A percentile compares a stretch with the other conserved stretches of the same genome.
Conservation (phyloP, 176 grass and related monocot genomes). For the Alopecurus myosuroides region DNA sequence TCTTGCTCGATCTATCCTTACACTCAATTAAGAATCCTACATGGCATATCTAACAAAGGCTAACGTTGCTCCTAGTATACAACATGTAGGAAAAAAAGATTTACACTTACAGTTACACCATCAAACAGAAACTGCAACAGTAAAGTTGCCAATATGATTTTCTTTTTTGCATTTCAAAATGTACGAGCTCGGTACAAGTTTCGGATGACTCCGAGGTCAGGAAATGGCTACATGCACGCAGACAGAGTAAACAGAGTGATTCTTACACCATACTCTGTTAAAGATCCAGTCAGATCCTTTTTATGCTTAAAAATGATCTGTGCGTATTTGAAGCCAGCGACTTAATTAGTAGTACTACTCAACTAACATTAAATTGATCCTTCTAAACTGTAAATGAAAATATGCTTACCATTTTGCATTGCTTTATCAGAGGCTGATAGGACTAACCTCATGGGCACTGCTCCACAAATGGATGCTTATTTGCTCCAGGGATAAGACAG, state of each 20-base stretch:
- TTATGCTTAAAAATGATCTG: background rate
- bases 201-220: background rate
- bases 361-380: background rate
- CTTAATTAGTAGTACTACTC: background rate
- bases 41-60: too few relatives aligned
- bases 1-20: too few relatives aligned
- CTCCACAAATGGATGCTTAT: slow-evolving; percentile 64
- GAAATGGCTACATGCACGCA: background rate
- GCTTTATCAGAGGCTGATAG: slow-evolving; percentile 48
- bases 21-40: too few relatives aligned
- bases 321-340: background rate
- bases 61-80: background rate
- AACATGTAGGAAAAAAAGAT: background rate
- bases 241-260: background rate
- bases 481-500: too few relatives aligned
- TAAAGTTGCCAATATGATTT: background rate
- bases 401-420: background rate
- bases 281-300: background rate
- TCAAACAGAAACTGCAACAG: background rate
- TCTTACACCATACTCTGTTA: background rate
- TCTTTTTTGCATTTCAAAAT: background rate
- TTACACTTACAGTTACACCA: background rate
- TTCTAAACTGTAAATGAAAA: background rate
- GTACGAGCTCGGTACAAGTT: background rate
- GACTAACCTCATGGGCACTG: slow-evolving; percentile 66